Conservation (phyloP, 2,329 filamentous ascomycete species). For the Verticillium klebahnii region DNA sequence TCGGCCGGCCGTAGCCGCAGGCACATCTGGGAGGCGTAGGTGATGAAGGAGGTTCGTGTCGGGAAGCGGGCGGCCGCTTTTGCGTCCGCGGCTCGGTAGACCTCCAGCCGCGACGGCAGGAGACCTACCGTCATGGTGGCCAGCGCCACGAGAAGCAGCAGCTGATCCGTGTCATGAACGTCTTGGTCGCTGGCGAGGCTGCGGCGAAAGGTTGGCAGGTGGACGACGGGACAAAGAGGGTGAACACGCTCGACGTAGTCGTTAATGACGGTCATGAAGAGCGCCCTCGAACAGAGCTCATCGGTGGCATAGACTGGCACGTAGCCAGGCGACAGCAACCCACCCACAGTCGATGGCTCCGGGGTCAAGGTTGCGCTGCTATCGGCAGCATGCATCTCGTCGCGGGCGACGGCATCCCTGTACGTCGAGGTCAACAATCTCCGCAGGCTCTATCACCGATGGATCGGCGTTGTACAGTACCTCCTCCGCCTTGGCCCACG, state of each 20-base stretch:
- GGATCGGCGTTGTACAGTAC: neutral
- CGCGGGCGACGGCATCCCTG: neutral
- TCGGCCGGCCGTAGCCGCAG: constrained; percentile 13
- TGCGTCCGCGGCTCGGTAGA: constrained; percentile 16
- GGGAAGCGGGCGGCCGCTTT: constrained; percentile 16
- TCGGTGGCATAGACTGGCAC: constrained; percentile 14
- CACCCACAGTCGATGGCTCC: neutral
- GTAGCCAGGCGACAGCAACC: neutral
- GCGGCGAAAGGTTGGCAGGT: constrained; percentile 17
- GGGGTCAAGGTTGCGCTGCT: neutral
- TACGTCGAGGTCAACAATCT: neutral
- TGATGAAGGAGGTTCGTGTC: constrained; percentile 19
- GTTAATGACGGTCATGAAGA: constrained; percentile 16
- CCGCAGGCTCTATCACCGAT: no score
- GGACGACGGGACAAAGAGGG: constrained; percentile 19
- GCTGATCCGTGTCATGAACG: constrained; percentile 17
- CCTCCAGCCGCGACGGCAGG: constrained; percentile 19
- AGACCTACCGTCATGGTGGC: constrained; percentile 18
- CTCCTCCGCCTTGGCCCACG: constrained; percentile 15
- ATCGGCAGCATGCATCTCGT: neutral
- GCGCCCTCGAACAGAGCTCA: constrained; percentile 17
- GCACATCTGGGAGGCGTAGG: constrained; percentile 18
- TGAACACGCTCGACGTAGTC: constrained; percentile 21
- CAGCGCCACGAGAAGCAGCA: constrained; percentile 18
- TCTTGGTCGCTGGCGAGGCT: constrained; percentile 17